Evolutionary conservation across 1,284 basidiomycete species (phyloP), one percentile per base, ranked within the genome.

Genomic region (Papiliotrema flavescens): DNA sequence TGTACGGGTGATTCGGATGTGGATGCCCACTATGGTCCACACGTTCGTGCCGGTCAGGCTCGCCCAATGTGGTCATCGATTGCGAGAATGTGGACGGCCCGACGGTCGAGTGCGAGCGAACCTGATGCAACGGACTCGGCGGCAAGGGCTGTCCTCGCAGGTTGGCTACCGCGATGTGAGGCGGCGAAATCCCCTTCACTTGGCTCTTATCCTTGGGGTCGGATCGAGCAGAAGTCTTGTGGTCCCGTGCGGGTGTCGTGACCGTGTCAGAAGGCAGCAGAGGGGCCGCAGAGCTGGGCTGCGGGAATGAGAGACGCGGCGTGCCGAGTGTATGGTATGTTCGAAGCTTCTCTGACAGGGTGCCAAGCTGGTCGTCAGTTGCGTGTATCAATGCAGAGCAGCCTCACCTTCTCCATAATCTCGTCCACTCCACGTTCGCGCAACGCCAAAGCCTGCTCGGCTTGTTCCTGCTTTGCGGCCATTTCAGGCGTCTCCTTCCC

Each of bases 281-380:
- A 45, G 26, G 17, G 32, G 23, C 20, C 44, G 13, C 49, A 54
- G 36, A 5, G 24, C 13, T 40, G 36, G 43, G 17, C 51, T 47
- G 19, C 20, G 59, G 52, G 54, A 66, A 66, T 4, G 56, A 45
- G 8, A 66, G 51, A 36, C 55, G 59, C 2, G 67, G 67, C 23
- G 67, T 69, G 17, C 67, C 67, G 20, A 65, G 54, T n/a, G 57
- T 49, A 47, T 69, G 67, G 53, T 69, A 69, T 19, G 62, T 60
- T 20, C 67, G 45, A 3, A 69, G 47, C 19, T 48, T 57, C 2
- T 64, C 57, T 2, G 65, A 66, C 19, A 69, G 53, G 3, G 50
- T 37, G 3, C 56, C 59, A 17, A 69, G 62, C 66, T 69, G 36
- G 15, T 2, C 24, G 26, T 44, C 23, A 42, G 15, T 32, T 32